Base-by-base conservation (phyloP, 192 early-diverging fungal genomes). In the Backusella psychrophila region DNA sequence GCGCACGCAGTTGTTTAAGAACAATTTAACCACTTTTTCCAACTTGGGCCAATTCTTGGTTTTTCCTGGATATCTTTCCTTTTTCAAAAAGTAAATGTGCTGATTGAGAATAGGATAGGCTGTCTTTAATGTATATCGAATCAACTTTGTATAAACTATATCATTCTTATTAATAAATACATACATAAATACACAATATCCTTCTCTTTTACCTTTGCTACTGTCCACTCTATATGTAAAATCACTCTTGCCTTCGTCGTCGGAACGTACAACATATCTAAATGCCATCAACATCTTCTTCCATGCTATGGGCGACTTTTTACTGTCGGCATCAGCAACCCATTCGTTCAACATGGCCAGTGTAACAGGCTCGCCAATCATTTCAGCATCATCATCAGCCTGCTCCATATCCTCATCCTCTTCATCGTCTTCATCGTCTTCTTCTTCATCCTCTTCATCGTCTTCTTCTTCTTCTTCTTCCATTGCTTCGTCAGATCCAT, bases 231-330 rank as follows among this genome's bases (percentile, higher is more conserved):
- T 91, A 86, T 93, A 96, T 3, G 88, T 77, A 49, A 82, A 85
- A 3, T 80, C 72, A 14, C n/a, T 41, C 59, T 82, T 75, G 44
- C 89, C 88, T 5, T 84, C 79, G 31, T 84, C 84, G 49, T 94
- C 90, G 77, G 92, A 84, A 21, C 90, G 88, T 41, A 91, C 89
- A n/a, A 91, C 91, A 2, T 93, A 90, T 81, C 93, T 91, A 82
- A 97, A 94, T 4, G 96, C 96, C 26, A 96, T 81, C 52, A 99
- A 80, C 63, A 96, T 86, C 74, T 88, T 87, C 74, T 93, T 91
- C 46, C 95, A 80, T 31, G 93, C 85, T 26, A 86, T 81, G 46
- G 96, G 88, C 6, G 94, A 94, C 69, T 94, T 80, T 76, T 86
- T 78, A 29, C 82, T 82, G 19, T 85, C 84, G 31, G 80, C 81